These are phyloP conservation scores for Chloranthus sessilifolius DNA, from an alignment of 164 flowering plant genomes.

Conservation along the genomic window DNA sequence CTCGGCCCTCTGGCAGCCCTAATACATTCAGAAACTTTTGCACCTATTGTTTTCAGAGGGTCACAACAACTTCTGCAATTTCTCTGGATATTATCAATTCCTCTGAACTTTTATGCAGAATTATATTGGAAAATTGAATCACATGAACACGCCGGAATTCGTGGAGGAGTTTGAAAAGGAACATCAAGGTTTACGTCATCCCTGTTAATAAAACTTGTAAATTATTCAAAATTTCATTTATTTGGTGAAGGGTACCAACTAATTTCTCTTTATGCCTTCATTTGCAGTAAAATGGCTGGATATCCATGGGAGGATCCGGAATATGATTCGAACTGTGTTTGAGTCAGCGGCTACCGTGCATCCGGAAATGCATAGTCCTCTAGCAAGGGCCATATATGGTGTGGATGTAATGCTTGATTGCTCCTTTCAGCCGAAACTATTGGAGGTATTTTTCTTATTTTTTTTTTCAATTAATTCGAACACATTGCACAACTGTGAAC, in stretches of 20 bases:
- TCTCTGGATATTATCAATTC: not conserved
- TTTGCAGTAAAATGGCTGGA: slow-evolving; percentile 88
- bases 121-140: slow-evolving; percentile 72
- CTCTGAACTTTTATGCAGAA: slow-evolving; percentile 51
- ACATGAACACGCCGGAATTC: slow-evolving; percentile 85
- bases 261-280: not conserved
- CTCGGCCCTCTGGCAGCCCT: no score
- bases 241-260: not conserved
- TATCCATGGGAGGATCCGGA: slow-evolving; percentile 55
- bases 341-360: slow-evolving; percentile 77
- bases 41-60: no score
- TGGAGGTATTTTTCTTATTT: slow-evolving; percentile 56
- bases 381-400: slow-evolving; percentile 89
- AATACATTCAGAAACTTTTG: no score
- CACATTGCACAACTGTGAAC: no score
- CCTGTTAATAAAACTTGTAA: no score
- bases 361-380: slow-evolving; percentile 86
- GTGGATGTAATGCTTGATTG: slow-evolving; percentile 95
- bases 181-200: slow-evolving; percentile 51
- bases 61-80: no score
- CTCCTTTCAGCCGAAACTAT: slow-evolving; percentile 71
- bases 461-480: not conserved
- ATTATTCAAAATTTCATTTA: no score
- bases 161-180: slow-evolving; percentile 85
- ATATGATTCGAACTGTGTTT: slow-evolving; percentile 73